These are phyloP conservation scores for Plasmodium blacklocki DNA, from an alignment of 169 alveolate species.

Conservation along the genomic window DNA sequence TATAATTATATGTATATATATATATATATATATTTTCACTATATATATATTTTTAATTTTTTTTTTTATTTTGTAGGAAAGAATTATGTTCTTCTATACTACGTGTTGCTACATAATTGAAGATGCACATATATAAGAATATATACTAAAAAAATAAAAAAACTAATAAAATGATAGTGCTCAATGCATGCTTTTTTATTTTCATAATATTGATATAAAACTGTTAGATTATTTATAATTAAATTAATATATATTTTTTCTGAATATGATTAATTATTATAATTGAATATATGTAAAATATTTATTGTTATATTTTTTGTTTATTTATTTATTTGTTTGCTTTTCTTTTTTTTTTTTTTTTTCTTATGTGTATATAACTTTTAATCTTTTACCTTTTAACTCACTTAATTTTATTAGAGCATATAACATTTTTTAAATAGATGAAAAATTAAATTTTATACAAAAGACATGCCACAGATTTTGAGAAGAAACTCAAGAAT, in stretches of 20 bases:
- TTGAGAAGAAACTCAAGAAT: no score
- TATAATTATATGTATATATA: background rate
- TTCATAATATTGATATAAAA: background rate
- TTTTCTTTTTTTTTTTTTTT: no score
- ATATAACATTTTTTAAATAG: no score
- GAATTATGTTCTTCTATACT: slow-evolving; percentile 71
- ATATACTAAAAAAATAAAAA: background rate
- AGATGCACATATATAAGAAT: background rate
- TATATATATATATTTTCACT: background rate
- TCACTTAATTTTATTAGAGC: no score
- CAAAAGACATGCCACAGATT: no score
- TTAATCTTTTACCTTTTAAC: no score
- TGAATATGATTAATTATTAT: no score
- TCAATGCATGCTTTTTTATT: slow-evolving; percentile 2
- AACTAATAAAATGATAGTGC: background rate
- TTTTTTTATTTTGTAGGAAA: slow-evolving; percentile 32
- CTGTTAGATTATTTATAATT: background rate
- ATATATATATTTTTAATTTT: background rate
- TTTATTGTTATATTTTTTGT: no score
- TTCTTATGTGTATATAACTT: no score
- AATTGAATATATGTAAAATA: no score
- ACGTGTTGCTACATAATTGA: slow-evolving; percentile 40
- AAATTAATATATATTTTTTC: background rate
- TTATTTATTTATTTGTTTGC: no score
- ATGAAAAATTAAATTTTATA: no score